Base-by-base conservation (phyloP, 768 basidiomycete species). In the Dacryopinax primogenitus region DNA sequence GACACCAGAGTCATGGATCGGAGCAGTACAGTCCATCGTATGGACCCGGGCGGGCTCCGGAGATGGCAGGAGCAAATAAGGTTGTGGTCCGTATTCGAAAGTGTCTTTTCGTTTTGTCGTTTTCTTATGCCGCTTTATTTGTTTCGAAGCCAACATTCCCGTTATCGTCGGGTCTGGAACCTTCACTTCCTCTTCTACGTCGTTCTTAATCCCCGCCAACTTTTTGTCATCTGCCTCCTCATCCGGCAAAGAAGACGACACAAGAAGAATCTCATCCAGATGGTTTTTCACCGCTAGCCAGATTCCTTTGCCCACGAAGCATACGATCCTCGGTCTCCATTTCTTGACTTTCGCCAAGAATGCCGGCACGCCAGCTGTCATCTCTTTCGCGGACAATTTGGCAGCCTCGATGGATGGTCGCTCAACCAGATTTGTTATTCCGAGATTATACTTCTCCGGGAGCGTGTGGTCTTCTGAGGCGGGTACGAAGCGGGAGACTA, bases 301-400 rank as follows among this genome's bases (percentile, higher is more conserved):
- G 33, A 92, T 90, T 9, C 80, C 79, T 66, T 88, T 77, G 1
- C 92, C 91, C 1, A 92, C 85, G 69, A 92, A 88, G 70, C 88
- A 90, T 0, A 90, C 79, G 3, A 92, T 76, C 2, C 78, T 77
- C 0, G 91, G 91, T 12, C 80, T 79, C 68, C 79, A 79, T 9
- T 71, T 74, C 0, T 74, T 70, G 21, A 93, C 75, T 71, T 91
- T 92, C 23, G 69, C 68, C 0, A 92, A 77, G 6, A 92, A 76
- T 0, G 70, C 67, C 0, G 84, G 83, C 0, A 89, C 86, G 3
- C 81, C 78, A 13, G 73, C 76, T 0, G 71, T 66, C 72, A 83
- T 82, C 70, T 90, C 87, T 1, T 70, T 66, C 15, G 64, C 68
- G 0, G 83, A 81, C 0, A 87, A 77, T 64, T 86, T 84, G 21